These are phyloP conservation scores for Rhexocercosporidium sp. DNA, from an alignment of 2,329 filamentous ascomycete genomes.

Conservation along the genomic window DNA sequence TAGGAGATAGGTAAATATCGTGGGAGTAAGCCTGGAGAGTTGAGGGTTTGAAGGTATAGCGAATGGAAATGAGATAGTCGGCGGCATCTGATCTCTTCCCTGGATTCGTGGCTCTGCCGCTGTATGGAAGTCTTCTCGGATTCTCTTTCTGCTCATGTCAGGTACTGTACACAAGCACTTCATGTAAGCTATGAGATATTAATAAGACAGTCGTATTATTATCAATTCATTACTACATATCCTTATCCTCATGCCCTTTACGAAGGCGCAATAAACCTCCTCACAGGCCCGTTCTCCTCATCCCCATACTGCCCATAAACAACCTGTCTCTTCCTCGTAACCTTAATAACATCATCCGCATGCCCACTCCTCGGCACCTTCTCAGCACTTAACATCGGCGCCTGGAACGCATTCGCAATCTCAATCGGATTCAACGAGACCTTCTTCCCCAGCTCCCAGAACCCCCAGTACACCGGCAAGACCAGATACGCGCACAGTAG, in stretches of 20 bases:
- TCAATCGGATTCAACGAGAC: not conserved
- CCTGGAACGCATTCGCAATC: slow-evolving; percentile 2
- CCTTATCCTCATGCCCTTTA: not conserved
- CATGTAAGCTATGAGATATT: too few relatives aligned
- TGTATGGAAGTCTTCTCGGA: too few relatives aligned
- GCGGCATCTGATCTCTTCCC: too few relatives aligned
- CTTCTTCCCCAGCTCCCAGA: not conserved
- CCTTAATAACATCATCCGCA: not conserved
- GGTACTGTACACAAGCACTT: too few relatives aligned
- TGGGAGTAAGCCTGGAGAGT: too few relatives aligned
- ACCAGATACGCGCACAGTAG: not conserved
- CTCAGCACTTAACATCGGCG: not conserved
- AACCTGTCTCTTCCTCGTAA: not conserved
- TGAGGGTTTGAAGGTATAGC: too few relatives aligned
- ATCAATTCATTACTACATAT: not conserved
- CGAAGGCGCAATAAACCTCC: not conserved
- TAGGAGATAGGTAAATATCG: too few relatives aligned
- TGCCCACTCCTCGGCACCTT: not conserved
- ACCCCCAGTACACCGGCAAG: not conserved
- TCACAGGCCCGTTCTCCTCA: not conserved
- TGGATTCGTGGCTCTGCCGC: too few relatives aligned
- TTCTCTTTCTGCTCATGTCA: too few relatives aligned
- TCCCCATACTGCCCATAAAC: not conserved
- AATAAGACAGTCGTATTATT: too few relatives aligned
- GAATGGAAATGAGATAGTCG: too few relatives aligned